Percentiles rank a stretch among this genome's conserved stretches.
phyloP scores from a whole-genome alignment of 1,139 yeast genomes.

The Diutina neorugosa region DNA sequence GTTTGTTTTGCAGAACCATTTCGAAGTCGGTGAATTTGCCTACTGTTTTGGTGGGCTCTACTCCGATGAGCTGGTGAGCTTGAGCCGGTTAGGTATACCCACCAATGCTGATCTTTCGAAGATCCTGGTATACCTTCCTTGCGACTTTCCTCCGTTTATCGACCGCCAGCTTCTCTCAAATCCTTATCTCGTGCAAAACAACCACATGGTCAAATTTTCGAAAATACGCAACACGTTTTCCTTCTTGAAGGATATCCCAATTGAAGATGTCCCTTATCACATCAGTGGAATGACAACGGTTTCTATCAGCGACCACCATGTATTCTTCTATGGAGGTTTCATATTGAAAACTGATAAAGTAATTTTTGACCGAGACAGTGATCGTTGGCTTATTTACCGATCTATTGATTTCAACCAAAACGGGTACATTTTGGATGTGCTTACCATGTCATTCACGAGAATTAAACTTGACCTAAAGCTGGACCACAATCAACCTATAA shows the following conservation, averaged over 20 bases:
- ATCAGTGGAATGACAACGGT: slow-evolving; percentile 19
- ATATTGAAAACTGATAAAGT: slow-evolving; percentile 16
- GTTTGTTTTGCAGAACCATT: slow-evolving; percentile 23
- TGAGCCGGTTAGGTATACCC: slow-evolving; percentile 26
- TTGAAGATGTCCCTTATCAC: slow-evolving; percentile 16
- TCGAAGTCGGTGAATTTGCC: slow-evolving; percentile 20
- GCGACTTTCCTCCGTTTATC: slow-evolving; percentile 29
- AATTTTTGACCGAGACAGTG: slow-evolving; percentile 13
- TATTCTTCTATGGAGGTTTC: slow-evolving; percentile 34
- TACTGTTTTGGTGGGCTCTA: slow-evolving; percentile 29
- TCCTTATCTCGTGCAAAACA: slow-evolving; percentile 23
- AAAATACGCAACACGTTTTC: slow-evolving; percentile 23
- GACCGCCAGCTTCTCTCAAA: slow-evolving; percentile 21
- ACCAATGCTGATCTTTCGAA: slow-evolving; percentile 16
- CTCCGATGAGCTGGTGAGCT: slow-evolving; percentile 11
- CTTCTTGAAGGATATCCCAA: slow-evolving; percentile 10
- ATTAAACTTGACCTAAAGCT: slow-evolving; percentile 14
- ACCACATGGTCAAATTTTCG: slow-evolving; percentile 18
- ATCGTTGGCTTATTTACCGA: slow-evolving; percentile 28
- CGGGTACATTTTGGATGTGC: slow-evolving; percentile 26
- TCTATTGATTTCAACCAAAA: slow-evolving; percentile 20
- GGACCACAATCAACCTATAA: slow-evolving; percentile 6
- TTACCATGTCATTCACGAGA: slow-evolving; percentile 20
- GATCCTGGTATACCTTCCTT: slow-evolving; percentile 28
- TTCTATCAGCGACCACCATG: slow-evolving; percentile 22